Evolutionary conservation across 73 alveolate species (phyloP).

Genomic region (Breviolum minutum): DNA sequence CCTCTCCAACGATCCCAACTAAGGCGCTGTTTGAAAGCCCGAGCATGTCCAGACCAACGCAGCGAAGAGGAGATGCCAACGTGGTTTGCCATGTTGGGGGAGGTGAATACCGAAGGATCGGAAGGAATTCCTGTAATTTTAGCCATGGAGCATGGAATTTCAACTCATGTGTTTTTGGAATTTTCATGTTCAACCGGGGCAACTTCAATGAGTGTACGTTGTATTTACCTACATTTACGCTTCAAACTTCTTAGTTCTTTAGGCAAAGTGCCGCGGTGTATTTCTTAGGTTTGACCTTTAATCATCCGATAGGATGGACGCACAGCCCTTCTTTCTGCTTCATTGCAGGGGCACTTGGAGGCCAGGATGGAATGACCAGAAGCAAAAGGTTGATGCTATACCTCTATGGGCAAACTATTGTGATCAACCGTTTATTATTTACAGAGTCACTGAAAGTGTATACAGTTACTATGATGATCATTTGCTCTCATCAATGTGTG

Average conservation of each 20-base stretch:
- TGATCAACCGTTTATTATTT: too few relatives aligned
- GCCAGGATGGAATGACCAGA: not conserved
- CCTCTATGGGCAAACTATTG: not conserved
- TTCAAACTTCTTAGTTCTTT: not conserved
- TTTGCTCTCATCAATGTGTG: not conserved
- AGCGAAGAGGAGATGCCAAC: conserved; percentile 41
- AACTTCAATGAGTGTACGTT: not conserved
- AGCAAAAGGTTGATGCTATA: not conserved
- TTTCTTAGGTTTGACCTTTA: not conserved
- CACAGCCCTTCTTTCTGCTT: conserved; percentile 76
- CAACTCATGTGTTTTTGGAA: not conserved
- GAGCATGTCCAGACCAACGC: conserved; percentile 90
- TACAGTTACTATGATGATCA: too few relatives aligned
- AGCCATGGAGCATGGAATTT: not conserved
- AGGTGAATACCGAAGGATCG: too few relatives aligned
- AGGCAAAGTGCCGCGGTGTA: not conserved
- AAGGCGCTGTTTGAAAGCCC: conserved; percentile 68
- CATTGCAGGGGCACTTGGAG: conserved; percentile 75
- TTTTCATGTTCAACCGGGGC: not conserved
- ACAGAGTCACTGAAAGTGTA: too few relatives aligned
- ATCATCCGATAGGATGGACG: conserved; percentile 41
- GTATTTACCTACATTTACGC: not conserved
- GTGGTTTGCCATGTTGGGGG: not conserved
- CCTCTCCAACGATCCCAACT: too few relatives aligned
- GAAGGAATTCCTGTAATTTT: not conserved